Conservation (phyloP, 108 stramenopile genomes). For the Pseudonitzschia delicatissima region DNA sequence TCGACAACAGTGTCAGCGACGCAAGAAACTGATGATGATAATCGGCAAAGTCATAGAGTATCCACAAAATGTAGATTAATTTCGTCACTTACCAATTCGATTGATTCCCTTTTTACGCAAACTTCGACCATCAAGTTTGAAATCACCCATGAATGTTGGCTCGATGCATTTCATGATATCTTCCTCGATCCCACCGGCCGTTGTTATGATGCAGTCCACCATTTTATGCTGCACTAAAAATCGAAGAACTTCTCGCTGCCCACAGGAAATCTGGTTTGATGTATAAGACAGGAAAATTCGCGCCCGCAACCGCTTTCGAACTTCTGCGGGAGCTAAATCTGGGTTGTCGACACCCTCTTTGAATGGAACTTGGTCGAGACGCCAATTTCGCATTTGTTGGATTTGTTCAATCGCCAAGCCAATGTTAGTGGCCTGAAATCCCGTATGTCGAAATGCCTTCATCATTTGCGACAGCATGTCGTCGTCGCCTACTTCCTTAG, state of each 20-base stretch:
- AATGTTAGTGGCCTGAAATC: constrained; percentile 97
- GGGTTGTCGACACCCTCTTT: constrained; percentile 82
- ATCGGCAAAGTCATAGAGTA: not conserved
- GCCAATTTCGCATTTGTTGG: constrained; percentile 91
- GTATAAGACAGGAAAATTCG: constrained; percentile 97
- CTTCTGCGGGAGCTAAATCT: constrained; percentile 44
- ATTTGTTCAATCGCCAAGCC: constrained; percentile 93
- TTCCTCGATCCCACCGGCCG: constrained; percentile 99
- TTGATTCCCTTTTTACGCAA: constrained; percentile 94
- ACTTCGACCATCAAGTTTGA: constrained; percentile 81
- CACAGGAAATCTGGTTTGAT: constrained; percentile 96
- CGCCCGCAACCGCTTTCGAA: constrained; percentile 78
- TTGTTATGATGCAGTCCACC: constrained; percentile 96
- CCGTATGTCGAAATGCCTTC: constrained; percentile 77
- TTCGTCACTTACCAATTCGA: constrained; percentile 83
- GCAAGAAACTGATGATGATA: not conserved
- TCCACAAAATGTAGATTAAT: constrained; percentile 17
- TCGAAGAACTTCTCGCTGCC: constrained; percentile 94
- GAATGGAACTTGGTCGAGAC: constrained; percentile 80
- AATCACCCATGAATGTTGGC: constrained; percentile 96
- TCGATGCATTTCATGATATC: constrained; percentile 99
- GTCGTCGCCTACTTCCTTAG: constrained; percentile 22
- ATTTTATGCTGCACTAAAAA: constrained; percentile 94
- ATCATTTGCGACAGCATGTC: constrained; percentile 65
- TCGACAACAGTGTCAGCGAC: constrained; percentile 73